Evolutionary conservation across 148 eudicot species (phyloP).

Genomic region (Tetragonia tetragonoides): DNA sequence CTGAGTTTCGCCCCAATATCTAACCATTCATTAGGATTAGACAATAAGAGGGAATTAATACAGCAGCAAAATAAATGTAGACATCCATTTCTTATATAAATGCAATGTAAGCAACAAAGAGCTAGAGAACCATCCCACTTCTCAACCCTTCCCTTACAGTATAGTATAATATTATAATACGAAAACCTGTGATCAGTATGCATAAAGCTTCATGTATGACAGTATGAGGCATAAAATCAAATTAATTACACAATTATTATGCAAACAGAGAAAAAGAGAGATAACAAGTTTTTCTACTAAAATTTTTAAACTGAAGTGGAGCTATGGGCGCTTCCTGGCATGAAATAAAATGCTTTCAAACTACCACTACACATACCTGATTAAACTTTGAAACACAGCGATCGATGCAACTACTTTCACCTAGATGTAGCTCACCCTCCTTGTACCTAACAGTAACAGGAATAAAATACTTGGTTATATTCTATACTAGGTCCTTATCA

Average conservation of each 20-base stretch:
- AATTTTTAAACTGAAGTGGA: background rate
- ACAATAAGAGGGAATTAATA: background rate
- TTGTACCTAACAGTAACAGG: constrained; percentile 48
- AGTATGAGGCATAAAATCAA: background rate
- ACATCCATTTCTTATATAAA: background rate
- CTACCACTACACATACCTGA: constrained; percentile 45
- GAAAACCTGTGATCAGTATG: background rate
- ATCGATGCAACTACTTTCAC: constrained; percentile 75
- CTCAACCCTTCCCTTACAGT: background rate
- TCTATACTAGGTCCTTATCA: background rate
- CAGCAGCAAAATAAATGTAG: background rate
- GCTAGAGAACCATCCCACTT: background rate
- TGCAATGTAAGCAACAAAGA: background rate
- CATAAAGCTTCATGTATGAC: background rate
- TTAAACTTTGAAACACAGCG: constrained; percentile 87
- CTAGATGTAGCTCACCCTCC: constrained; percentile 71
- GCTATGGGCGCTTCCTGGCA: background rate
- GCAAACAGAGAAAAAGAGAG: background rate
- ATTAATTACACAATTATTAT: background rate
- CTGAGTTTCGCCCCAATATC: too few relatives aligned
- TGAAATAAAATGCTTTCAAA: background rate
- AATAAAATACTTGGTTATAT: background rate
- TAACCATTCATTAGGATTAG: too few relatives aligned
- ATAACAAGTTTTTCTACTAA: too few relatives aligned
- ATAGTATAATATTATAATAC: background rate